These are phyloP conservation scores for Penicillium salamii DNA, from an alignment of 495 filamentous ascomycete genomes.

Conservation along the genomic window DNA sequence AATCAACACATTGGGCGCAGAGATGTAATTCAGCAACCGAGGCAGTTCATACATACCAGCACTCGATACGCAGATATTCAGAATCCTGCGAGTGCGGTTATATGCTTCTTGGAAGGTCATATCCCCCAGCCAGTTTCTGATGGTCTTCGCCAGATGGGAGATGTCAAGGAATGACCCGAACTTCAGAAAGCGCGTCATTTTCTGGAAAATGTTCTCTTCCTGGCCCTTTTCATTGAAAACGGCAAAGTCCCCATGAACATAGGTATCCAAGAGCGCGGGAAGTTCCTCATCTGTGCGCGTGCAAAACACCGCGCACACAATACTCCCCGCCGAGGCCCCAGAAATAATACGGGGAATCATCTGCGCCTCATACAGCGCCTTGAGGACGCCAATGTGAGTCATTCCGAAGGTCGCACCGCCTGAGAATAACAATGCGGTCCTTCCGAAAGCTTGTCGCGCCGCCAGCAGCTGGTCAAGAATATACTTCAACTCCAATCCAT, in stretches of 20 bases:
- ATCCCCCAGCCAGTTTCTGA: conserved; percentile 75
- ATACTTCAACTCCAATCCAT: conserved; percentile 58
- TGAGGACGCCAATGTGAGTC: conserved; percentile 94
- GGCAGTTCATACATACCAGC: conserved; percentile 85
- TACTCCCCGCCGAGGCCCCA: conserved; percentile 90
- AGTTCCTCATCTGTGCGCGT: conserved; percentile 83
- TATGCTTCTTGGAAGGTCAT: conserved; percentile 96
- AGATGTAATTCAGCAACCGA: conserved; percentile 85
- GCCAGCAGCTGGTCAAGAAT: conserved; percentile 73
- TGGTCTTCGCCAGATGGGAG: conserved; percentile 71
- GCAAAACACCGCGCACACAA: conserved; percentile 84
- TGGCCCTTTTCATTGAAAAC: conserved; percentile 77
- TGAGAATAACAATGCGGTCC: conserved; percentile 82
- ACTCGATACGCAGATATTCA: conserved; percentile 91
- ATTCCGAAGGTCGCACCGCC: conserved; percentile 94
- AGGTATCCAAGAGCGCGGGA: conserved; percentile 64
- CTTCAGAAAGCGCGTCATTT: conserved; percentile 73
- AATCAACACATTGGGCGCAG: conserved; percentile 88
- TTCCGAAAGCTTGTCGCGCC: conserved; percentile 81
- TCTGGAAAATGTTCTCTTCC: conserved; percentile 65
- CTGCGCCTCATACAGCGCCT: conserved; percentile 70
- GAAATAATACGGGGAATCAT: conserved; percentile 90
- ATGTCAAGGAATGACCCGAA: conserved; percentile 83
- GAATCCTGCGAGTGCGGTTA: conserved; percentile 81
- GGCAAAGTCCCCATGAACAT: conserved; percentile 76